A percentile compares a stretch with the other conserved stretches of the same genome.
phyloP scores from a whole-genome alignment of 352 stramenopile genomes.

The Thalassiosira mediterranea region DNA sequence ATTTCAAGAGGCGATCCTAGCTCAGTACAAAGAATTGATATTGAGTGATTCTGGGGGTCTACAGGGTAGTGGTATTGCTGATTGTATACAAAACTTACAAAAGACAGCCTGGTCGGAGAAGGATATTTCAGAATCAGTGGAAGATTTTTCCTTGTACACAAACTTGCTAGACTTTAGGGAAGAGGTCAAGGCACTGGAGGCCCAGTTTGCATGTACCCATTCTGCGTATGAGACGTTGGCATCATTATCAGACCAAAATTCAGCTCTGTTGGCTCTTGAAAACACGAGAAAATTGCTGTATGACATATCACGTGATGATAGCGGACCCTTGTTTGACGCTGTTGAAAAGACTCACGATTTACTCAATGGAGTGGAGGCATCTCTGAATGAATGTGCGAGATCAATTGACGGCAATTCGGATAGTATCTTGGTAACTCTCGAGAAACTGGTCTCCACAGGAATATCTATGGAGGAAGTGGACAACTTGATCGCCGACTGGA shows the following conservation, averaged over 20 bases:
- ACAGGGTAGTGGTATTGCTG: slow-evolving; percentile 12
- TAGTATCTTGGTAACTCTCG: slow-evolving; percentile 59
- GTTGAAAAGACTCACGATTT: slow-evolving; percentile 76
- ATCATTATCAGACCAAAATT: slow-evolving; percentile 62
- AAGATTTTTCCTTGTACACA: slow-evolving; percentile 46
- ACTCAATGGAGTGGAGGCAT: slow-evolving; percentile 71
- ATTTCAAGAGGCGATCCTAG: slow-evolving; percentile 48
- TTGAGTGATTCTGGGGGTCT: slow-evolving; percentile 9
- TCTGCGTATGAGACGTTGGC: slow-evolving; percentile 58
- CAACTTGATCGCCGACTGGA: slow-evolving; percentile 79
- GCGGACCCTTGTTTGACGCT: slow-evolving; percentile 37
- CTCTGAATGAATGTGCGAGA: slow-evolving; percentile 57
- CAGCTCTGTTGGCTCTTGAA: slow-evolving; percentile 63
- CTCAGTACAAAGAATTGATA: slow-evolving; percentile 41
- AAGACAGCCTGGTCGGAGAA: slow-evolving; percentile 26
- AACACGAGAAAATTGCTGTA: slow-evolving; percentile 65
- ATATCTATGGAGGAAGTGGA: slow-evolving; percentile 75
- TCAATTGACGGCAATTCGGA: slow-evolving; percentile 68
- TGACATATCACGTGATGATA: slow-evolving; percentile 39
- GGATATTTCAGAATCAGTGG: slow-evolving; percentile 13
- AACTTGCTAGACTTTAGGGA: slow-evolving; percentile 63
- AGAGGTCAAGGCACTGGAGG: slow-evolving; percentile 53
- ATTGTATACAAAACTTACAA: slow-evolving; percentile 22
- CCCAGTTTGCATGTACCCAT: slow-evolving; percentile 53
- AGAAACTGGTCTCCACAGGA: slow-evolving; percentile 41